Percentiles rank a stretch among this genome's conserved stretches.
Evolutionary conservation across 176 grass and related monocot genomes (phyloP).

Genomic region (Thalia dealbata): DNA sequence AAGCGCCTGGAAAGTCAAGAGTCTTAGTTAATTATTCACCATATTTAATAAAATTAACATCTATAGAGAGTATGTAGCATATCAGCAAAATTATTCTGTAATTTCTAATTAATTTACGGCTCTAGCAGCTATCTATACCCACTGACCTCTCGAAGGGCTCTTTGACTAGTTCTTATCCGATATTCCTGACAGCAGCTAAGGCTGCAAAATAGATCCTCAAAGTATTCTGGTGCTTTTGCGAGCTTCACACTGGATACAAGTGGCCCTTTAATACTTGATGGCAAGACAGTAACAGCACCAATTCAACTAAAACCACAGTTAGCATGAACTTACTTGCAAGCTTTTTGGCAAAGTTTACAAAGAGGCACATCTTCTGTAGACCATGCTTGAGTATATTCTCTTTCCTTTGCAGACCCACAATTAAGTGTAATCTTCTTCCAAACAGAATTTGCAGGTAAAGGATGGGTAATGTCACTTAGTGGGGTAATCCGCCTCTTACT

Average conservation of each 20-base stretch:
- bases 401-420: slow-evolving; percentile 43
- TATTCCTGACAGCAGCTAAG: slow-evolving; percentile 69
- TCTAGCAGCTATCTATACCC: background rate
- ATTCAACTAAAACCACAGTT: background rate
- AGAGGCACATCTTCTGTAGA: slow-evolving; percentile 56
- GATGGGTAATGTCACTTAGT: slow-evolving; percentile 46
- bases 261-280: background rate
- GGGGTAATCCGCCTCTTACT: slow-evolving; percentile 64
- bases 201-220: slow-evolving; percentile 91
- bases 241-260: slow-evolving; percentile 51
- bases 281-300: background rate
- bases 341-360: slow-evolving; percentile 82
- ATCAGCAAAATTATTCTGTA: background rate
- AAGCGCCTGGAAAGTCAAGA: slow-evolving; percentile 34
- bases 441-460: slow-evolving; percentile 83
- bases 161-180: slow-evolving; percentile 60
- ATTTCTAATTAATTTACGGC: too few relatives aligned
- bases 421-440: slow-evolving; percentile 67
- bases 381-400: slow-evolving; percentile 71
- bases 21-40: background rate
- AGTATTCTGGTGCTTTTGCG: slow-evolving; percentile 91
- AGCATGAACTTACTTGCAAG: slow-evolving; percentile 51
- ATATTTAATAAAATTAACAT: background rate
- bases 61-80: background rate
- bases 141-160: slow-evolving; percentile 64